Conservation (phyloP, 495 filamentous ascomycete species). For the Talaromyces liani region DNA sequence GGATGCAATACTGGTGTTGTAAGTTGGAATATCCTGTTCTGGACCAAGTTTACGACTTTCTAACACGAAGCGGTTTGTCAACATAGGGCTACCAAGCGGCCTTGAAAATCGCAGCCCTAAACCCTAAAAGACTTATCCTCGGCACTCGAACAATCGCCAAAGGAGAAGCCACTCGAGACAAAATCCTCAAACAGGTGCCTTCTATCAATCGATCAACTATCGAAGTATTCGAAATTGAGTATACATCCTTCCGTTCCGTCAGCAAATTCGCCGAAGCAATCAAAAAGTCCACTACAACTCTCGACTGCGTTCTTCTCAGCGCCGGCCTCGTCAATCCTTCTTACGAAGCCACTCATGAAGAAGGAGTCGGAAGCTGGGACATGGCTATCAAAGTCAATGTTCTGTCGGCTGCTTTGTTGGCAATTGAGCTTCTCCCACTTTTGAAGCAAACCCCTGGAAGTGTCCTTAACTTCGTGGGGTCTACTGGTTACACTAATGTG, state of each 20-base stretch:
- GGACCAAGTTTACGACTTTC: neutral
- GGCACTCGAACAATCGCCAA: constrained; percentile 11
- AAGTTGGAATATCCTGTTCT: neutral
- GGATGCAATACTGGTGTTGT: constrained; percentile 18
- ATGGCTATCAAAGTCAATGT: constrained; percentile 5
- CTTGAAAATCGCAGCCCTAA: constrained; percentile 11
- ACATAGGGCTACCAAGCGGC: constrained; percentile 13
- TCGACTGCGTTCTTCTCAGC: constrained; percentile 7
- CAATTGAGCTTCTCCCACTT: constrained; percentile 1
- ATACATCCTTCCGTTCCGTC: constrained; percentile 3
- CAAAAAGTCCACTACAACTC: neutral
- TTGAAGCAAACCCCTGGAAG: neutral
- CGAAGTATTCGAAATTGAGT: neutral
- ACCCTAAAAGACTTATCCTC: constrained; percentile 13
- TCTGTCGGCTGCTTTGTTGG: neutral
- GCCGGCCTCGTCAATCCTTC: neutral
- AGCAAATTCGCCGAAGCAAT: neutral
- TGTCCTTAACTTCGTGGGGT: constrained; percentile 1
- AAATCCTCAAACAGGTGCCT: neutral
- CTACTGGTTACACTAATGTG: neutral
- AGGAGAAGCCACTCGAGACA: constrained; percentile 9
- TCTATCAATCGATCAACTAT: neutral
- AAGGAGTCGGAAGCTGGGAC: neutral
- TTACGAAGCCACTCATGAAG: neutral
- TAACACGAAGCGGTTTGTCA: neutral